Evolutionary conservation across 2,329 filamentous ascomycete species (phyloP), one percentile per base, ranked within the genome.

Genomic region (Microsporum audouinii): DNA sequence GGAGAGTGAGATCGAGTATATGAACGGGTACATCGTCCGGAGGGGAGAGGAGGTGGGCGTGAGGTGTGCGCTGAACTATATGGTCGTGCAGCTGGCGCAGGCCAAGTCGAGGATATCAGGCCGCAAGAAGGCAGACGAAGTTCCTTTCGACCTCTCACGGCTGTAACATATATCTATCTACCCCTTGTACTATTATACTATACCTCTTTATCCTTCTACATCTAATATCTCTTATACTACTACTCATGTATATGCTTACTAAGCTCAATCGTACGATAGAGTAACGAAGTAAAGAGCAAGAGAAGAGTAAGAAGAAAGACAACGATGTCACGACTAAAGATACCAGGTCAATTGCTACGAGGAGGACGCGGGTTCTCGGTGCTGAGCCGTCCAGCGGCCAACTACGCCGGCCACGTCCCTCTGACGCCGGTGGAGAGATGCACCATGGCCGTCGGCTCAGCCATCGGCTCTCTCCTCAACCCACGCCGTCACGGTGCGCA

Each of bases 341-440:
- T 57, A 29, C 17, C 58, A 29, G 14, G 33, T 34, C 56, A 31
- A 36, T 57, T 58, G 57, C 51, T 57, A 12, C 34, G 56, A n/a
- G n/a, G 31, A 29, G 23, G 57, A 23, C 78, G 82, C 64, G 71
- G 73, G 38, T 95, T 96, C 79, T 95, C 91, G 49, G 84, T 90
- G 64, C 83, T 95, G 68, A 88, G 88, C 73, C 88, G 94, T 5
- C 92, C 92, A 58, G 82, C 83, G 31, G 89, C 91, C 61, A 94
- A 89, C 69, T 97, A 97, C 77, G 85, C 88, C 0, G 90, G 91
- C 74, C 94, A 99, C 82, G 85, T 97, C 36, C 94, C 92, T 39
- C 82, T 99, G 60, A 96, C 88, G 5, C 76, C 77, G 47, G 69
- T 89, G 61, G 94, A 97, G 76, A 86, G 88, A 60, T 81, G 84